These are phyloP conservation scores for Leccinum insolens DNA, from an alignment of 1,284 basidiomycete species.

Conservation along the genomic window DNA sequence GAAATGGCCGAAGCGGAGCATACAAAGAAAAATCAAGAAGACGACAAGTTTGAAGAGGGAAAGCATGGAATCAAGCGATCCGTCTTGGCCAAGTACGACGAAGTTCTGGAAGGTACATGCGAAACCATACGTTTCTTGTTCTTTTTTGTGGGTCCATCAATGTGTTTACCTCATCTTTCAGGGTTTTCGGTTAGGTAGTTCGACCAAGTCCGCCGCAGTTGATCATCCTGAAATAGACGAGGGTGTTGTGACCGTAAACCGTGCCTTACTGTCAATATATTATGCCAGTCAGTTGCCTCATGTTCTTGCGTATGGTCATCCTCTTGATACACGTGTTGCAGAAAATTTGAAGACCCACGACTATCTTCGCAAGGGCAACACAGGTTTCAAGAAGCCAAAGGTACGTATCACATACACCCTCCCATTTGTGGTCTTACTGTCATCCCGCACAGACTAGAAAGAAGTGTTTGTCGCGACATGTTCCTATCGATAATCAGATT, in stretches of 20 bases:
- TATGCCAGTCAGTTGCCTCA: slow-evolving; percentile 73
- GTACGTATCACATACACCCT: slow-evolving; percentile 39
- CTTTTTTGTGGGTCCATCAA: not conserved
- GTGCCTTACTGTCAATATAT: slow-evolving; percentile 84
- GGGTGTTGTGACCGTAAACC: slow-evolving; percentile 69
- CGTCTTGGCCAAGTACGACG: slow-evolving; percentile 95
- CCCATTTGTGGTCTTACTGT: slow-evolving; percentile 10
- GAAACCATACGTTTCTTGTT: slow-evolving; percentile 52
- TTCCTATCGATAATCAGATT: slow-evolving; percentile 69
- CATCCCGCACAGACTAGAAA: slow-evolving; percentile 76
- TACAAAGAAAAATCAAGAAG: slow-evolving; percentile 79
- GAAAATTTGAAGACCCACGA: slow-evolving; percentile 88
- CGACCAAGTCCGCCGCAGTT: slow-evolving; percentile 42
- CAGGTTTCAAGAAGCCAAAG: slow-evolving; percentile 94
- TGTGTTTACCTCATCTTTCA: slow-evolving; percentile 34
- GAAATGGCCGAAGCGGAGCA: slow-evolving; percentile 88
- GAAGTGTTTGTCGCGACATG: slow-evolving; percentile 78
- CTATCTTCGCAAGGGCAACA: slow-evolving; percentile 89
- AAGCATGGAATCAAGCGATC: slow-evolving; percentile 78
- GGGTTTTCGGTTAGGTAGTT: slow-evolving; percentile 81
- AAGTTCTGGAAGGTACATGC: slow-evolving; percentile 72
- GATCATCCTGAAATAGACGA: slow-evolving; percentile 56
- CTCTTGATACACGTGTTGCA: slow-evolving; percentile 37
- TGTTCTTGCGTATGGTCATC: not conserved
- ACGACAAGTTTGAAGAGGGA: slow-evolving; percentile 86